Evolutionary conservation across 495 filamentous ascomycete species (phyloP).

Genomic region (Neurospora cerealis): DNA sequence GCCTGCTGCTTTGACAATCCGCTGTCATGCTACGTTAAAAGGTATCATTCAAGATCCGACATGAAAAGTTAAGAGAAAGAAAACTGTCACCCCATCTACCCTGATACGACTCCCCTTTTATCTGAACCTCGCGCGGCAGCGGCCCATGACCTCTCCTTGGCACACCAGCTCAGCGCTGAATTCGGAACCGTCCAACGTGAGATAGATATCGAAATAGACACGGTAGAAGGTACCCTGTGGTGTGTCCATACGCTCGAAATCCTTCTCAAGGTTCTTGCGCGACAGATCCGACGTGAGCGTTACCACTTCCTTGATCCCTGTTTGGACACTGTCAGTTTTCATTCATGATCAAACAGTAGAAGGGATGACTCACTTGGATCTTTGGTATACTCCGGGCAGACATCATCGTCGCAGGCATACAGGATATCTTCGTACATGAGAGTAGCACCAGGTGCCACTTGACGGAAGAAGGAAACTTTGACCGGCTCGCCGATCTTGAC

Average conservation of each 20-base stretch:
- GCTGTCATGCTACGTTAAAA: conserved; percentile 18
- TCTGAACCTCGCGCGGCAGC: conserved; percentile 80
- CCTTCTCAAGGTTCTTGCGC: conserved; percentile 96
- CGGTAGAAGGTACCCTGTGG: conserved; percentile 98
- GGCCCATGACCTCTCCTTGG: conserved; percentile 97
- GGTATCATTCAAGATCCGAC: conserved; percentile 28
- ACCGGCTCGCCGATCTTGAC: conserved; percentile 99
- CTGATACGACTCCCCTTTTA: conserved; percentile 17
- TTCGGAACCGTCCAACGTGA: conserved; percentile 92
- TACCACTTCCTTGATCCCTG: conserved; percentile 98
- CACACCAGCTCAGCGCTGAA: conserved; percentile 98
- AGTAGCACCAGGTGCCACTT: conserved; percentile 93
- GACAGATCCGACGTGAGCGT: conserved; percentile 95
- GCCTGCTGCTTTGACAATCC: background rate
- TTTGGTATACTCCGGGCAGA: conserved; percentile 97
- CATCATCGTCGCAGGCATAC: conserved; percentile 96
- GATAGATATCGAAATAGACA: conserved; percentile 69
- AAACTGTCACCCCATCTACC: conserved; percentile 5
- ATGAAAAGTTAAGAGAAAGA: conserved; percentile 15
- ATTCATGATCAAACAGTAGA: background rate
- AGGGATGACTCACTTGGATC: conserved; percentile 77
- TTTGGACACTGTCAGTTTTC: conserved; percentile 19
- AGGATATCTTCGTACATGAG: conserved; percentile 99
- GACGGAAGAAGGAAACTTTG: conserved; percentile 97
- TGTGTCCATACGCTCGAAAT: conserved; percentile 99